phyloP scores from a whole-genome alignment of 495 filamentous ascomycete genomes.

The Penicillium subrubescens region DNA sequence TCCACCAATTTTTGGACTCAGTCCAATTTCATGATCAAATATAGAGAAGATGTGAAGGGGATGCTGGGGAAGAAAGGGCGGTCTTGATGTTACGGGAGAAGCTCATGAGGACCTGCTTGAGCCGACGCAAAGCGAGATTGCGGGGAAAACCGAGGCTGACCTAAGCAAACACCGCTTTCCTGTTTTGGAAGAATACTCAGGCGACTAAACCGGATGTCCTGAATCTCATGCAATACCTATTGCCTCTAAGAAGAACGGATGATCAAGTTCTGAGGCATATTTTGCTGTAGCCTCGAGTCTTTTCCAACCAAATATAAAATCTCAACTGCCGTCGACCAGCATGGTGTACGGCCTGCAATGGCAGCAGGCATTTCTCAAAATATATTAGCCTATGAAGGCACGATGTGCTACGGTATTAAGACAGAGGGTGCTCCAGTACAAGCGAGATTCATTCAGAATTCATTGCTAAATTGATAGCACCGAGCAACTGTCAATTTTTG shows the following conservation, averaged over 20 bases:
- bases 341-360: background rate
- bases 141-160: constrained; percentile 40
- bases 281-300: background rate
- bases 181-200: background rate
- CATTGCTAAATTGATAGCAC: background rate
- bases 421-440: too few species aligned
- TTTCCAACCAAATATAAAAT: background rate
- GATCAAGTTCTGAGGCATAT: background rate
- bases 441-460: background rate
- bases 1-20: constrained; percentile 8
- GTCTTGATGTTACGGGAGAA: constrained; percentile 12
- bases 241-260: too few species aligned
- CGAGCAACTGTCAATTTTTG: background rate
- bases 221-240: too few species aligned
- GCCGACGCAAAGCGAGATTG: constrained; percentile 51
- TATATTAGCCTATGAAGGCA: background rate
- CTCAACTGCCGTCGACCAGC: background rate
- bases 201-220: background rate
- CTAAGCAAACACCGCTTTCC: constrained; percentile 16
- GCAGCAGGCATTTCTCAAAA: background rate
- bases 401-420: background rate
- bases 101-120: constrained; percentile 24
- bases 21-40: constrained; percentile 25
- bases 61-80: constrained; percentile 12
- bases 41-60: constrained; percentile 8